phyloP scores from a whole-genome alignment of 441 rosid genomes.

The Eutrema salsugineum region DNA sequence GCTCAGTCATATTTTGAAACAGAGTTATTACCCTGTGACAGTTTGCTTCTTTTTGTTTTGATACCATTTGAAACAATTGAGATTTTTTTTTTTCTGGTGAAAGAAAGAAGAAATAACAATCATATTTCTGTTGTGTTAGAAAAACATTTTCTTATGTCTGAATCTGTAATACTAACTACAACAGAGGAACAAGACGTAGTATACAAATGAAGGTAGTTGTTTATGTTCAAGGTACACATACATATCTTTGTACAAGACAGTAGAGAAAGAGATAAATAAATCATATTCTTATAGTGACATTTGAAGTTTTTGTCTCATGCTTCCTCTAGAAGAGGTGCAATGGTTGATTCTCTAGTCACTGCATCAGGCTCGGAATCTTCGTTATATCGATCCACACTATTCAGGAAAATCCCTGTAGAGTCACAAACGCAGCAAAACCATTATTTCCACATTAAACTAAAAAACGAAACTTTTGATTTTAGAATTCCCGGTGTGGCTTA shows the following conservation, averaged over 20 bases:
- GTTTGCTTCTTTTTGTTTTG: neutral
- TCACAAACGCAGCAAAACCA: neutral
- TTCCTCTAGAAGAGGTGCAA: slow-evolving; percentile 58
- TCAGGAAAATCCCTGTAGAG: slow-evolving; percentile 64
- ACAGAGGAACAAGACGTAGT: slow-evolving; percentile 2
- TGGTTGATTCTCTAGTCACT: slow-evolving; percentile 37
- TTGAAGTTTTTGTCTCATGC: slow-evolving; percentile 19
- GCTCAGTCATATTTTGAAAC: neutral
- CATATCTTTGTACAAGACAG: slow-evolving; percentile 6
- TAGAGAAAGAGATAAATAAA: neutral
- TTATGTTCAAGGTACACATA: neutral
- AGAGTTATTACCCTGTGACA: neutral
- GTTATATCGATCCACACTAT: slow-evolving; percentile 62
- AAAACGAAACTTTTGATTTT: neutral
- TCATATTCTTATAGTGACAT: neutral
- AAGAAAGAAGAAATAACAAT: neutral
- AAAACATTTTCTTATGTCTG: neutral
- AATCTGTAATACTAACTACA: neutral
- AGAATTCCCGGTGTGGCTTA: neutral
- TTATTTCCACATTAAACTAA: neutral
- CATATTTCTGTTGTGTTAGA: neutral
- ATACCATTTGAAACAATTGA: neutral
- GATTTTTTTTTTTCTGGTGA: neutral
- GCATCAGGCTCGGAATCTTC: slow-evolving; percentile 56
- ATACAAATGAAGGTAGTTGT: neutral